These are phyloP conservation scores for Flaveria sonorensis DNA, from an alignment of 129 eudicot genomes.

Conservation along the genomic window DNA sequence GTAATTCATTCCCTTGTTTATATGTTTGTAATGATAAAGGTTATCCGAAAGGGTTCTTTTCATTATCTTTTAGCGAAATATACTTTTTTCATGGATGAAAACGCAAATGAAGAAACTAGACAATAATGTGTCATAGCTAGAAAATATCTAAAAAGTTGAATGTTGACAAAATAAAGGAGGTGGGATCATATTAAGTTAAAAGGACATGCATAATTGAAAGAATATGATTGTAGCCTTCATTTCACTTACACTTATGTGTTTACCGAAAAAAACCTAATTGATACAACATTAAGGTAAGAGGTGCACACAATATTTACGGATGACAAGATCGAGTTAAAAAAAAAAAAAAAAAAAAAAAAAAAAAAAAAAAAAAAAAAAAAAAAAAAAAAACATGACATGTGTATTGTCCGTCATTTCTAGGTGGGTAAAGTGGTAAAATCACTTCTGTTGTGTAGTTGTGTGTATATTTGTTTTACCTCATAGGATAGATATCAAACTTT, in stretches of 20 bases:
- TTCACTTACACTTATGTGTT: background rate
- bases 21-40: background rate
- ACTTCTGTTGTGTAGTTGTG: too few relatives aligned
- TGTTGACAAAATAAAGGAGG: constrained; percentile 15
- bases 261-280: background rate
- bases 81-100: background rate
- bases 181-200: background rate
- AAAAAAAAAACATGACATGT: too few relatives aligned
- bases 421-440: too few relatives aligned
- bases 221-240: constrained; percentile 1
- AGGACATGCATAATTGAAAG: background rate
- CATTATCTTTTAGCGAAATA: constrained; percentile 3
- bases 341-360: too few relatives aligned
- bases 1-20: background rate
- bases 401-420: too few relatives aligned
- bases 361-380: too few relatives aligned
- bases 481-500: too few relatives aligned
- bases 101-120: background rate
- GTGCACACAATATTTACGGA: too few relatives aligned
- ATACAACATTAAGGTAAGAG: background rate
- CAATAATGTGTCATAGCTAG: constrained; percentile 10
- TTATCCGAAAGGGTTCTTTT: constrained; percentile 21
- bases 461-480: too few relatives aligned
- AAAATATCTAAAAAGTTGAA: constrained; percentile 29
- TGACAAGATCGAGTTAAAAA: too few relatives aligned